Conservation (phyloP, 2,329 filamentous ascomycete species). For the Acarospora socialis region DNA sequence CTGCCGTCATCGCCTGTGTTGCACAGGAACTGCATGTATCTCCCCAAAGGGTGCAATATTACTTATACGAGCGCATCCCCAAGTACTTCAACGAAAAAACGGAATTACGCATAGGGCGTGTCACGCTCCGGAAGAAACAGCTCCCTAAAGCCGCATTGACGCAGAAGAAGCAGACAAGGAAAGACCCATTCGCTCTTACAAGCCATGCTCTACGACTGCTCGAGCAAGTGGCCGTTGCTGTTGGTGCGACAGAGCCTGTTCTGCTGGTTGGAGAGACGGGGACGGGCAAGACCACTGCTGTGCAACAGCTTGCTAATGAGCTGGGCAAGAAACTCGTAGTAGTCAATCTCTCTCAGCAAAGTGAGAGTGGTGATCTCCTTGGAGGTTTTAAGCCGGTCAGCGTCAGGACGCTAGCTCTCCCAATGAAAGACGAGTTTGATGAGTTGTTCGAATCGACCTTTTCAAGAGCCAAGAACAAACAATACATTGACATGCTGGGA, state of each 20-base stretch:
- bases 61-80: constrained; percentile 59
- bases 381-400: constrained; percentile 96
- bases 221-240: constrained; percentile 73
- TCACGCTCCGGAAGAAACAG: constrained; percentile 43
- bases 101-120: constrained; percentile 51
- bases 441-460: constrained; percentile 80
- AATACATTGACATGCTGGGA: constrained; percentile 66
- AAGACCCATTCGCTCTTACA: constrained; percentile 61
- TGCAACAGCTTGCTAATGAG: constrained; percentile 78
- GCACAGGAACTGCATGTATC: constrained; percentile 81
- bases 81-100: constrained; percentile 47
- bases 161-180: constrained; percentile 32
- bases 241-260: constrained; percentile 74
- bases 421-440: constrained; percentile 86
- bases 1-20: constrained; percentile 51
- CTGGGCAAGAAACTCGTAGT: constrained; percentile 78
- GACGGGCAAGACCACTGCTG: constrained; percentile 92
- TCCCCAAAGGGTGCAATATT: constrained; percentile 64
- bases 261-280: constrained; percentile 96
- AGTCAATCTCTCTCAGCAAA: constrained; percentile 95
- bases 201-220: constrained; percentile 70
- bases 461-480: constrained; percentile 72
- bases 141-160: constrained; percentile 23
- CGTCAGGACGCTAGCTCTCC: constrained; percentile 71
- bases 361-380: constrained; percentile 86